Percentiles rank a stretch among this genome's conserved stretches.
These are phyloP conservation scores for Fragaria ananassa DNA, from an alignment of 306 rosid genomes.

Conservation along the genomic window DNA sequence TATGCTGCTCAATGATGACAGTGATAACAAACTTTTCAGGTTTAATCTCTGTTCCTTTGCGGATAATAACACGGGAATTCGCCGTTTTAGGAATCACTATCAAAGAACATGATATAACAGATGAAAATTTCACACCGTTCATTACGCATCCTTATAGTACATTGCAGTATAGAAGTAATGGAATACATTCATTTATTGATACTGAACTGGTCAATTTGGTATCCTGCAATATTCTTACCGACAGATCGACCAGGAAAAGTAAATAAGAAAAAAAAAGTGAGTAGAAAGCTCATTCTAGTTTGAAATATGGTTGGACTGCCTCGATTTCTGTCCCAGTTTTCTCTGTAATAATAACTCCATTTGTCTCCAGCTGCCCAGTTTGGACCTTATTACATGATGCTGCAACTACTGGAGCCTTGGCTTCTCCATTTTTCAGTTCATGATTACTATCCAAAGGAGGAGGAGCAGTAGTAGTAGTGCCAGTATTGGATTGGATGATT, in stretches of 20 bases:
- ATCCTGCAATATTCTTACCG: no score
- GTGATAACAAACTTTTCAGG: no score
- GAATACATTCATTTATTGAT: background rate
- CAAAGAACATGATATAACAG: background rate
- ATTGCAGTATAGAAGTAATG: background rate
- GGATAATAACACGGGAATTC: no score
- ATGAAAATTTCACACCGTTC: background rate
- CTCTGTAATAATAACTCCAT: background rate
- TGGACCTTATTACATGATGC: background rate
- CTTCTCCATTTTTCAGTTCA: slow-evolving; percentile 13
- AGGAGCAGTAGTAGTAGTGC: background rate
- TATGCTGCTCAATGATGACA: no score
- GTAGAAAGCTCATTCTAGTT: background rate
- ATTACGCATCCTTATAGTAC: background rate
- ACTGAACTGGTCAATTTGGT: background rate
- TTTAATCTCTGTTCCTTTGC: no score
- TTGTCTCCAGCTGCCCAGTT: background rate
- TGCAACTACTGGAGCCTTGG: slow-evolving; percentile 20
- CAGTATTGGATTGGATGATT: slow-evolving; percentile 5
- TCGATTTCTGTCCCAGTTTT: slow-evolving; percentile 18
- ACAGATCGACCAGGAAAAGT: no score
- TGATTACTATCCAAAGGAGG: background rate
- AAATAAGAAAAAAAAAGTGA: no score
- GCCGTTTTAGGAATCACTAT: no score
- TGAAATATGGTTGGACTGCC: slow-evolving; percentile 24